Evolutionary conservation across 495 filamentous ascomycete genomes (phyloP).

Genomic region (Aspergillus homomorphus): DNA sequence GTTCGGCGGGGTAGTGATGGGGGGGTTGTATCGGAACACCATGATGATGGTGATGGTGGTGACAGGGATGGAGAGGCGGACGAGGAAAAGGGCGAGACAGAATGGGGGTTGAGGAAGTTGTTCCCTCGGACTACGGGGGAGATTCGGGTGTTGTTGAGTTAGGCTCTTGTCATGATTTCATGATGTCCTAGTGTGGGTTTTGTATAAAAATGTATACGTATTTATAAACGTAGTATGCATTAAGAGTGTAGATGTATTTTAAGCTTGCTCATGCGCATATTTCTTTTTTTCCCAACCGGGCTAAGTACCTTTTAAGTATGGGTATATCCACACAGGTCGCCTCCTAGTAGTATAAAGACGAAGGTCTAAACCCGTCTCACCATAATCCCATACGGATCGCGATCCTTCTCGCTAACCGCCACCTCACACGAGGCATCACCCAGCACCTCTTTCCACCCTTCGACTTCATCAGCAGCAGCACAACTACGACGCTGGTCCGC

Average conservation of each 20-base stretch:
- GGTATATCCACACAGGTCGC: too few species aligned
- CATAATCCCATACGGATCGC: conserved; percentile 73
- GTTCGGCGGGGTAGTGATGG: conserved; percentile 26
- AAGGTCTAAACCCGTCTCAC: conserved; percentile 48
- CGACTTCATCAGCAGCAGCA: conserved; percentile 18
- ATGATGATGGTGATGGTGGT: conserved; percentile 30
- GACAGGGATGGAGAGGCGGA: conserved; percentile 36
- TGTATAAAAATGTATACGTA: neutral
- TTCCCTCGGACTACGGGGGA: conserved; percentile 85
- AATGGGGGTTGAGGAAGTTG: conserved; percentile 57
- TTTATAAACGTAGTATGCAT: too few species aligned
- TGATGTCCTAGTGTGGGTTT: neutral
- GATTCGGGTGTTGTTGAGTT: conserved; percentile 73
- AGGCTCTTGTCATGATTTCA: neutral
- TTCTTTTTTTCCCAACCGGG: too few species aligned
- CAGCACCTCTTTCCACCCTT: conserved; percentile 44
- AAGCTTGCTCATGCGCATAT: too few species aligned
- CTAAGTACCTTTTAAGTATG: too few species aligned
- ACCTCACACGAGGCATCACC: conserved; percentile 57
- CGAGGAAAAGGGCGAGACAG: conserved; percentile 35
- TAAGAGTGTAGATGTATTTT: too few species aligned
- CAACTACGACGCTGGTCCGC: conserved; percentile 40
- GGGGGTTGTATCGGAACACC: too few species aligned
- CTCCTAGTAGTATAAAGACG: too few species aligned
- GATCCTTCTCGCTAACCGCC: conserved; percentile 71